Evolutionary conservation across 352 stramenopile species (phyloP), one percentile per base, ranked within the genome.

Genomic region (Pythium guiyangense): DNA sequence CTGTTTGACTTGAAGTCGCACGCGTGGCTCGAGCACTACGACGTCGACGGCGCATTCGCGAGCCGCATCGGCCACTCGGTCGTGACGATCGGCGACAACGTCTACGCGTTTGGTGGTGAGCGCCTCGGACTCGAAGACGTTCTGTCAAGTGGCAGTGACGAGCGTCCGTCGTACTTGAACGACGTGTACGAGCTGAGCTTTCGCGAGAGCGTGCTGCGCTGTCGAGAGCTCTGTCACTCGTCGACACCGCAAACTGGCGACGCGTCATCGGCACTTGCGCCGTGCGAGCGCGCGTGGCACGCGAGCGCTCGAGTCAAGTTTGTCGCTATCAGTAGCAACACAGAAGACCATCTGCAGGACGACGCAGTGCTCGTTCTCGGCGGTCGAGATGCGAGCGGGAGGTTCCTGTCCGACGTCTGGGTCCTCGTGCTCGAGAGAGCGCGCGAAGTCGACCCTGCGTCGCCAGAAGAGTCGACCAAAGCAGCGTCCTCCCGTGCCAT

Each of bases 41-140:
- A 91, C 61, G 67, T 89, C 5, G 61, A 79, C 18, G 80, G 80
- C 12, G 65, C 67, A 2, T 46, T 92, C 18, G 59, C 65, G 31
- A 71, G 74, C 6, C 73, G 78, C 34, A 72, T 87, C 20, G 78
- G 83, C n/a, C 76, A 80, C 48, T 76, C 69, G 4, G 59, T 72
- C 34, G 62, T 77, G 53, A 78, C 65, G 11, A 45, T 89, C 17
- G 55, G 71, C 34, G 45, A 68, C 3, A 64, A 67, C 46, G 69
- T 63, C 4, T 78, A 80, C 39, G 60, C 73, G 0, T 92, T 92
- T 63, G 83, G 83, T 17, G 83, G 83, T 5, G 77, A 90, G 27
- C 40, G 40, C 18, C 45, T 47, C 35, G 59, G 51, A 45, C 48
- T 42, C 44, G 20, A 31, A 8, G 4, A 15, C 11, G 17, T 6